A percentile compares a stretch with the other conserved stretches of the same genome.
Evolutionary conservation across 768 basidiomycete species (phyloP).

Genomic region (Phaffia tasmanica): DNA sequence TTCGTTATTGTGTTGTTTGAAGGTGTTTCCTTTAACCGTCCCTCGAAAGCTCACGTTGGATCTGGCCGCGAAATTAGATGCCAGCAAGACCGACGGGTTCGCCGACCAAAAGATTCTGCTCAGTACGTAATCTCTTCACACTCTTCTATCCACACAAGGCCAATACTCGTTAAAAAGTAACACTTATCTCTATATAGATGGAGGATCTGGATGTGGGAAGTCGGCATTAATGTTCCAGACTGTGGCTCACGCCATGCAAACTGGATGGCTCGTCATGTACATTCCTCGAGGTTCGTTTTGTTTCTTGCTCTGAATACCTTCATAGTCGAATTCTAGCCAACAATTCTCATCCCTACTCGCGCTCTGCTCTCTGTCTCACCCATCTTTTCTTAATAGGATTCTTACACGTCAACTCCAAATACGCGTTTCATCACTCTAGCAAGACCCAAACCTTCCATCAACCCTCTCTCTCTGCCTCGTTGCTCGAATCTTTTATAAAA

Average conservation of each 20-base stretch:
- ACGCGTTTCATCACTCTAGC: slow-evolving; percentile 17
- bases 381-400: not conserved
- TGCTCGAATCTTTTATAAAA: not conserved
- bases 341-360: not conserved
- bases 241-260: slow-evolving; percentile 12
- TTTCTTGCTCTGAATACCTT: not conserved
- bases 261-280: slow-evolving; percentile 17
- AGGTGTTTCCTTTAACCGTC: slow-evolving; percentile 10
- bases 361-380: not conserved
- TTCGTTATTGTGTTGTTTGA: no score
- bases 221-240: slow-evolving; percentile 16
- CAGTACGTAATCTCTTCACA: not conserved
- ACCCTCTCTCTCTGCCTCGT: slow-evolving; percentile 5
- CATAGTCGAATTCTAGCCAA: not conserved
- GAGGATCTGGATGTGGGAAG: slow-evolving; percentile 20
- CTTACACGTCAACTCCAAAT: slow-evolving; percentile 11
- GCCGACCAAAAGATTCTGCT: slow-evolving; percentile 6
- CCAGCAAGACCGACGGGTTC: not conserved
- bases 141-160: not conserved
- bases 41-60: slow-evolving; percentile 17
- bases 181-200: not conserved
- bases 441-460: slow-evolving; percentile 23
- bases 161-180: not conserved
- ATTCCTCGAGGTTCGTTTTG: slow-evolving; percentile 6
- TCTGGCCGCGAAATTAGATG: slow-evolving; percentile 1